phyloP scores from a whole-genome alignment of 1,284 basidiomycete genomes.

The Apiotrichum siamense region DNA sequence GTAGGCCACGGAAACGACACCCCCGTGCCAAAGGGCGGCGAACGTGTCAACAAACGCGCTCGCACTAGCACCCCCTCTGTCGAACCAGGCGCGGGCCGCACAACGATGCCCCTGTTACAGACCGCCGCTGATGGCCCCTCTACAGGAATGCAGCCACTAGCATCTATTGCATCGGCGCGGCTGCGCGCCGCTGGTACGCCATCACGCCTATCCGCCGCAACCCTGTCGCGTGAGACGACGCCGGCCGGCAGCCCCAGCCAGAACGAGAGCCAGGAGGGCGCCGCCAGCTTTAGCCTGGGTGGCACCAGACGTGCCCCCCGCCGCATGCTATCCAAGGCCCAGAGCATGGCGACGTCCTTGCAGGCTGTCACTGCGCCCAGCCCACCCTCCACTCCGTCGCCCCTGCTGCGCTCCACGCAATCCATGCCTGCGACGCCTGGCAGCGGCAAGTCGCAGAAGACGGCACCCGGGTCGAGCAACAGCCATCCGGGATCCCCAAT shows the following conservation, averaged over 20 bases:
- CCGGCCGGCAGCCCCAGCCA: constrained; percentile 1
- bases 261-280: constrained; percentile 2
- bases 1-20: not conserved
- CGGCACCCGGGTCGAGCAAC: not conserved
- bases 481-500: constrained; percentile 15
- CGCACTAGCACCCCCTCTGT: not conserved
- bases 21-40: not conserved
- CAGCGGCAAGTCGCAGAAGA: not conserved
- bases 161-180: too few species aligned
- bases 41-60: not conserved
- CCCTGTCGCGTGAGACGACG: not conserved
- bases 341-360: constrained; percentile 26
- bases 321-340: constrained; percentile 37
- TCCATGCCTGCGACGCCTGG: constrained; percentile 13
- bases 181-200: not conserved
- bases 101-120: not conserved
- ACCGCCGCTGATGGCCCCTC: too few species aligned
- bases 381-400: not conserved
- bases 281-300: not conserved
- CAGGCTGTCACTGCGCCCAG: not conserved
- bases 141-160: too few species aligned
- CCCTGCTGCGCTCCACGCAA: constrained; percentile 4
- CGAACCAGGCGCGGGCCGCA: too few species aligned
- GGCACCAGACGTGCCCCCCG: constrained; percentile 13
- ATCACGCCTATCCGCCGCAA: too few species aligned